These are phyloP conservation scores for Ogataea methylovora DNA, from an alignment of 805 yeast genomes.

Conservation along the genomic window DNA sequence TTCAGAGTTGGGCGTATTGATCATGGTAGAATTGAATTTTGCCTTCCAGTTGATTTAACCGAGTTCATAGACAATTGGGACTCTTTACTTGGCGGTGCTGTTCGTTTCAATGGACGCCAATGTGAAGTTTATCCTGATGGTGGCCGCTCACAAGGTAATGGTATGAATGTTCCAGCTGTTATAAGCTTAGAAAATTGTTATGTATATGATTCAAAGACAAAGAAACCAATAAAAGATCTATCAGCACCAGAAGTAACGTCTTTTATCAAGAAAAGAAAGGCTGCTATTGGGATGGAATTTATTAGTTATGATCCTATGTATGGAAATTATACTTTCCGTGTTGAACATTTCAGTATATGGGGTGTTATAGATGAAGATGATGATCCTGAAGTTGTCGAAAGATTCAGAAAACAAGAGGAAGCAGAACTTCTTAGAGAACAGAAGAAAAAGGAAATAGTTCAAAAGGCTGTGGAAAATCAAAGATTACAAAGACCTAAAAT, in stretches of 20 bases:
- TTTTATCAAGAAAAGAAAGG: slow-evolving; percentile 44
- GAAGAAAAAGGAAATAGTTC: slow-evolving; percentile 11
- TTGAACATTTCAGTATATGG: slow-evolving; percentile 92
- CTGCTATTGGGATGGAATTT: slow-evolving; percentile 65
- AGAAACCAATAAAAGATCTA: slow-evolving; percentile 20
- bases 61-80: slow-evolving; percentile 36
- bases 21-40: slow-evolving; percentile 60
- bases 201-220: slow-evolving; percentile 31
- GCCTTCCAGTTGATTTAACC: slow-evolving; percentile 61
- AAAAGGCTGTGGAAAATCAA: slow-evolving; percentile 14
- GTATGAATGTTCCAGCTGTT: slow-evolving; percentile 71
- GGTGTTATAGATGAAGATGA: slow-evolving; percentile 65
- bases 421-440: slow-evolving; percentile 10
- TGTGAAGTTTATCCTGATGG: slow-evolving; percentile 59
- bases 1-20: slow-evolving; percentile 65
- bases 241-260: slow-evolving; percentile 34
- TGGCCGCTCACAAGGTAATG: slow-evolving; percentile 62
- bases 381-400: slow-evolving; percentile 36
- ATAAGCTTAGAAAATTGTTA: slow-evolving; percentile 56
- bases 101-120: slow-evolving; percentile 39
- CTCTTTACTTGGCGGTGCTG: slow-evolving; percentile 31
- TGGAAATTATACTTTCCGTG: slow-evolving; percentile 73
- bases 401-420: slow-evolving; percentile 21
- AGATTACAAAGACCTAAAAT: slow-evolving; percentile 3
- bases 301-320: slow-evolving; percentile 71